Base-by-base conservation (phyloP, 305 asterid genomes). In the Rubia tinctorum region DNA sequence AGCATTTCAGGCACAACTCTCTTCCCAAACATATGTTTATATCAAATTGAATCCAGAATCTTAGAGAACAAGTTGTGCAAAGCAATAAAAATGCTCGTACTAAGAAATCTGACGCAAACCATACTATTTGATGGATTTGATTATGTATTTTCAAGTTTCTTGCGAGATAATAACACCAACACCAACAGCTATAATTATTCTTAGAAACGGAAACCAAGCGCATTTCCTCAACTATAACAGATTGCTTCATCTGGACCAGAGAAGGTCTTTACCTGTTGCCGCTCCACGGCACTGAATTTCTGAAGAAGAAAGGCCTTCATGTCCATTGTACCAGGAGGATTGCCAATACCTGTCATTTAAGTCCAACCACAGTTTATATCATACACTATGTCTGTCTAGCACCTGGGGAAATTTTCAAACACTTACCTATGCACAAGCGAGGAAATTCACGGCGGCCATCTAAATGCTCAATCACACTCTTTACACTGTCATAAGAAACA, bases 241-340 rank as follows among this genome's bases (percentile, higher is more conserved):
- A 30, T 30, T 30, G 34, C 34, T 30, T 30, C 34, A 30, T 30
- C 34, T 30, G 34, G 34, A 1, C 34, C 3, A n/a, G 55, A 64
- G 18, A 34, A 66, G 69, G 6, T 15, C 71, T 47, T 47, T 30
- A 90, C 98, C 95, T 94, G 97, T 73, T 81, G 59, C 63, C 95
- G 84, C 79, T 94, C 99, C 18, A 73, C n/a, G 42, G 86, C 23
- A 79, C 98, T 92, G 81, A 92, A 92, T 81, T 90, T 92, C 84
- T 95, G 98, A 76, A 95, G 97, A 69, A 92, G 92, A 82, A 69
- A 95, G 55, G 99, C 99, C 82, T 82, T 95, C 88, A 88, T 80
- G 82, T 95, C 99, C 99, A 95, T 95, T 30, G 84, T 80, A 70
- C 99, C 99, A 42, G 98, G 99, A 22, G 98, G 97, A 78, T 85